Conservation (phyloP, 164 flowering plant species). For the Taxillus chinensis region DNA sequence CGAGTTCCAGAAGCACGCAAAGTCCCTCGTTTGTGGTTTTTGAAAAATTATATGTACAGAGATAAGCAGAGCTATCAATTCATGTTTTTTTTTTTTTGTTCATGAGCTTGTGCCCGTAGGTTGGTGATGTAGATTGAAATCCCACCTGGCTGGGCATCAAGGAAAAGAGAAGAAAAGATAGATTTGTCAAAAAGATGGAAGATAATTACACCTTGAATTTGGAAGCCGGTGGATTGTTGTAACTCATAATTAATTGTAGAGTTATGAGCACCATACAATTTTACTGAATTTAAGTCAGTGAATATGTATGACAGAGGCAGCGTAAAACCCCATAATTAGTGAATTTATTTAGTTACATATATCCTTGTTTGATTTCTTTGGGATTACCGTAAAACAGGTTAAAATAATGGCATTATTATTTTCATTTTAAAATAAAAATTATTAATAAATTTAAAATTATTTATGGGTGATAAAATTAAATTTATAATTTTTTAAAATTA, state of each 20-base stretch:
- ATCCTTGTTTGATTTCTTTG: no score
- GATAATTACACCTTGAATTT: conserved; percentile 21
- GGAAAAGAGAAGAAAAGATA: conserved; percentile 3
- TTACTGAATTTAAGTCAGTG: conserved; percentile 13
- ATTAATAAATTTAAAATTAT: no score
- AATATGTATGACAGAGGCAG: no score
- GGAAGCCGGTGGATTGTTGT: conserved; percentile 20
- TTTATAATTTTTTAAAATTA: no score
- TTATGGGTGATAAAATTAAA: no score
- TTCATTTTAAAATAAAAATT: no score
- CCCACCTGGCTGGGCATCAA: conserved; percentile 9
- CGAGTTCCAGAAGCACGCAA: not conserved
- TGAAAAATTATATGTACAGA: conserved; percentile 22
- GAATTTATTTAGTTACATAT: no score
- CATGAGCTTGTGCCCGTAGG: conserved; percentile 17
- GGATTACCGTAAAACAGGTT: no score
- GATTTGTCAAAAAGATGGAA: not conserved
- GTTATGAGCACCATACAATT: conserved; percentile 23
- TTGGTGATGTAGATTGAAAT: not conserved
- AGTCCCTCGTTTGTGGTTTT: not conserved
- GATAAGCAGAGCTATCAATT: not conserved
- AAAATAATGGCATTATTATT: no score
- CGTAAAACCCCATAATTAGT: no score
- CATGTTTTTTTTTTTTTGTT: conserved; percentile 16
- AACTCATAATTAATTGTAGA: conserved; percentile 32